These are phyloP conservation scores for Pleurotus salmoneostramineus DNA, from an alignment of 768 basidiomycete species.

Conservation along the genomic window DNA sequence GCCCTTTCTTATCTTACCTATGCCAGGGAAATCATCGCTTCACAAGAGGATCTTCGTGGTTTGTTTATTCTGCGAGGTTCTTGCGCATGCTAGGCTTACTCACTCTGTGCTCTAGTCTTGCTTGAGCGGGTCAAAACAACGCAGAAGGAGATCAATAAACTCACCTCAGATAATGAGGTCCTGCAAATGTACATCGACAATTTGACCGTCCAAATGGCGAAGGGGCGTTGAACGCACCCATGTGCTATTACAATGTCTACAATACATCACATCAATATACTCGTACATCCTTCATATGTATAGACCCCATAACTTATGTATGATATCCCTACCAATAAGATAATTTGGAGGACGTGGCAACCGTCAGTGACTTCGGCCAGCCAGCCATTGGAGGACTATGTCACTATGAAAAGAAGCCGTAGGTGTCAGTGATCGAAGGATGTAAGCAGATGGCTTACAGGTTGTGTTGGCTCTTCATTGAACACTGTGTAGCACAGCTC, in stretches of 20 bases:
- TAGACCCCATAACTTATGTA: not conserved
- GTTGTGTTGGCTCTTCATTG: conserved; percentile 95
- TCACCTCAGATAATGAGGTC: conserved; percentile 74
- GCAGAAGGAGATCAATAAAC: conserved; percentile 78
- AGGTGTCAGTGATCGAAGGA: not conserved
- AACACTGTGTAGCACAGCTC: conserved; percentile 60
- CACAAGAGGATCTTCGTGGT: conserved; percentile 79
- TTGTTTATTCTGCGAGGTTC: conserved; percentile 15
- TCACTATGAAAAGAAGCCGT: conserved; percentile 41
- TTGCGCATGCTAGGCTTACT: not conserved
- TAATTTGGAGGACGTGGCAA: not conserved
- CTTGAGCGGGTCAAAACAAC: conserved; percentile 62
- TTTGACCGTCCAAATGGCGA: conserved; percentile 83
- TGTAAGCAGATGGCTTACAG: conserved; percentile 43
- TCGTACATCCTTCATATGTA: not conserved
- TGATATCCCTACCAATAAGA: not conserved
- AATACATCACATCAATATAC: not conserved
- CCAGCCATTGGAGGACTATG: conserved; percentile 86
- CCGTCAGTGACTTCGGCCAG: conserved; percentile 65
- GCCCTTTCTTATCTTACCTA: conserved; percentile 1
- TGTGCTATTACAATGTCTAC: not conserved
- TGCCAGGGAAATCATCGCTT: conserved; percentile 67
- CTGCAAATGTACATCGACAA: conserved; percentile 91
- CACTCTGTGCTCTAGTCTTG: conserved; percentile 43
- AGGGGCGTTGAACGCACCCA: conserved; percentile 46